A percentile compares a stretch with the other conserved stretches of the same genome.
These are phyloP conservation scores for Candida pseudoviswanathii DNA, from an alignment of 1,139 yeast genomes.

Conservation along the genomic window DNA sequence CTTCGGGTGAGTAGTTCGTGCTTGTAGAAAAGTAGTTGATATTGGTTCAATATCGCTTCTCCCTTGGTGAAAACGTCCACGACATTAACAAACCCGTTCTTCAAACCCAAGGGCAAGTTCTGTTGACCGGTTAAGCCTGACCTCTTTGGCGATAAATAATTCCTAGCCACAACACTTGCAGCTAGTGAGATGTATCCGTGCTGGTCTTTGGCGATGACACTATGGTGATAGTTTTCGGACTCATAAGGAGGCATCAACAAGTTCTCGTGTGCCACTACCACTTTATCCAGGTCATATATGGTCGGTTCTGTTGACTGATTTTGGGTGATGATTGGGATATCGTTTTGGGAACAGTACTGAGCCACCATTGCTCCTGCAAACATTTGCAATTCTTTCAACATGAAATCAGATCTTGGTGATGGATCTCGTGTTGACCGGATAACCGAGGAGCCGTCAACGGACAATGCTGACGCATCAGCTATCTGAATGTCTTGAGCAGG, in stretches of 20 bases:
- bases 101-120: slow-evolving; percentile 30
- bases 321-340: slow-evolving; percentile 32
- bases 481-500: slow-evolving; percentile 4
- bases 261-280: slow-evolving; percentile 40
- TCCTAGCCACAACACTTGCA: slow-evolving; percentile 36
- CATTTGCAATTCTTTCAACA: slow-evolving; percentile 28
- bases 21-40: slow-evolving; percentile 31
- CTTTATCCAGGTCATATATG: slow-evolving; percentile 20
- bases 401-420: slow-evolving; percentile 21
- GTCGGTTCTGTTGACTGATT: slow-evolving; percentile 21
- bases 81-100: slow-evolving; percentile 31
- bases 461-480: slow-evolving; percentile 5
- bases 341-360: slow-evolving; percentile 23
- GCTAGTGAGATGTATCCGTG: slow-evolving; percentile 37
- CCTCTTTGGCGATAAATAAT: slow-evolving; percentile 25
- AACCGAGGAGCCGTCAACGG: background rate
- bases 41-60: slow-evolving; percentile 38
- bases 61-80: slow-evolving; percentile 23
- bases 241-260: slow-evolving; percentile 37
- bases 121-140: slow-evolving; percentile 9
- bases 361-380: slow-evolving; percentile 30
- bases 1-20: slow-evolving; percentile 7
- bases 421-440: background rate
- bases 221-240: slow-evolving; percentile 37
- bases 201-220: slow-evolving; percentile 38